Conservation (phyloP, 2,329 filamentous ascomycete species). For the Lachnellula occidentalis region DNA sequence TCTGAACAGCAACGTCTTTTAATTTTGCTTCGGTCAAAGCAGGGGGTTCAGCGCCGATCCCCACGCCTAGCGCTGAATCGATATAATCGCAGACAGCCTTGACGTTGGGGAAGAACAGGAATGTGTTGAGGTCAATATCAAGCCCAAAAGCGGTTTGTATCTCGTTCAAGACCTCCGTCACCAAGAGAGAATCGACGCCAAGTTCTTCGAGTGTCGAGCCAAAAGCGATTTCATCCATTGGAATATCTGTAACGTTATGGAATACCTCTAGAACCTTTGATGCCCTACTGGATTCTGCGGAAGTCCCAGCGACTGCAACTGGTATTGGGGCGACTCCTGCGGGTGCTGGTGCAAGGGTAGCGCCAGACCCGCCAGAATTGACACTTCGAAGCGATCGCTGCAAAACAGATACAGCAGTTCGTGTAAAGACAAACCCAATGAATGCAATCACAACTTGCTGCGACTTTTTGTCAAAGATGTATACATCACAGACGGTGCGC, state of each 20-base stretch:
- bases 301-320: not conserved
- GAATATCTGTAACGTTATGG: not conserved
- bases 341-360: not conserved
- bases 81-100: not conserved
- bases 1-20: not conserved
- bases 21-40: not conserved
- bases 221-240: not conserved
- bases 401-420: not conserved
- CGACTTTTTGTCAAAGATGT: not conserved
- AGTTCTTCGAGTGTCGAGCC: constrained; percentile 14
- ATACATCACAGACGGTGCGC: not conserved
- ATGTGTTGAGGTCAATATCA: not conserved
- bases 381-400: not conserved
- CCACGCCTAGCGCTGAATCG: not conserved
- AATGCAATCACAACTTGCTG: not conserved
- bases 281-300: not conserved
- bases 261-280: not conserved
- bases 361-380: not conserved
- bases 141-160: constrained; percentile 16
- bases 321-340: not conserved
- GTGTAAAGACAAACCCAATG: not conserved
- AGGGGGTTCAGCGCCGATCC: not conserved
- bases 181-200: constrained; percentile 36
- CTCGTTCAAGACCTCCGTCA: constrained; percentile 31
- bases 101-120: not conserved